These are phyloP conservation scores for Phaeosphaeria sp. DNA, from an alignment of 2,329 filamentous ascomycete genomes.

Conservation along the genomic window DNA sequence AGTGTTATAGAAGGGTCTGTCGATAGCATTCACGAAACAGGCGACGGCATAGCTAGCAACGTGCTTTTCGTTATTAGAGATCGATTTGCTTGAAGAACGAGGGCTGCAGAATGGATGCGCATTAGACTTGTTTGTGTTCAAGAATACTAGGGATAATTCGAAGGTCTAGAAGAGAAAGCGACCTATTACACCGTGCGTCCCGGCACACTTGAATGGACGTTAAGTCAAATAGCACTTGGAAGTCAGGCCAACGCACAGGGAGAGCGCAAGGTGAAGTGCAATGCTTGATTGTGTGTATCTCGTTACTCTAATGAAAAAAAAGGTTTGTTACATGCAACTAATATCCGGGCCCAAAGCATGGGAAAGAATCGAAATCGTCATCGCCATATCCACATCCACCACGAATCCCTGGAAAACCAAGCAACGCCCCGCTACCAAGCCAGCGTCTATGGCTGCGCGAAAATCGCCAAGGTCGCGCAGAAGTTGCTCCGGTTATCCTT, in stretches of 20 bases:
- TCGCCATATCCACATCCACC: not conserved
- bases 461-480: constrained; percentile 55
- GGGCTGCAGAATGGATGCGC: constrained; percentile 10
- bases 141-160: constrained; percentile 1
- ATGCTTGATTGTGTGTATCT: not conserved
- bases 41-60: constrained; percentile 10
- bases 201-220: not conserved
- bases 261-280: no score
- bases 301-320: not conserved
- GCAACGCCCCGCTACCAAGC: not conserved
- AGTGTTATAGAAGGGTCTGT: constrained; percentile 9
- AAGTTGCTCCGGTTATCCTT: constrained; percentile 57
- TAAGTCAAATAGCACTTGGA: no score
- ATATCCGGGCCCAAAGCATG: not conserved
- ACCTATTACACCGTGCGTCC: not conserved
- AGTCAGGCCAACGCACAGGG: no score
- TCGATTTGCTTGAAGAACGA: constrained; percentile 8
- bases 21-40: constrained; percentile 4
- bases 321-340: not conserved
- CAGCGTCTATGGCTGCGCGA: constrained; percentile 30
- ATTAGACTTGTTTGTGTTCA: constrained; percentile 8
- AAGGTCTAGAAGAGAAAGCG: not conserved
- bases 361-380: not conserved
- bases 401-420: no score
- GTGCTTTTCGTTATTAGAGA: constrained; percentile 5